phyloP scores from a whole-genome alignment of 805 yeast genomes.

The Sugiyamaella boreocaroliniensis region DNA sequence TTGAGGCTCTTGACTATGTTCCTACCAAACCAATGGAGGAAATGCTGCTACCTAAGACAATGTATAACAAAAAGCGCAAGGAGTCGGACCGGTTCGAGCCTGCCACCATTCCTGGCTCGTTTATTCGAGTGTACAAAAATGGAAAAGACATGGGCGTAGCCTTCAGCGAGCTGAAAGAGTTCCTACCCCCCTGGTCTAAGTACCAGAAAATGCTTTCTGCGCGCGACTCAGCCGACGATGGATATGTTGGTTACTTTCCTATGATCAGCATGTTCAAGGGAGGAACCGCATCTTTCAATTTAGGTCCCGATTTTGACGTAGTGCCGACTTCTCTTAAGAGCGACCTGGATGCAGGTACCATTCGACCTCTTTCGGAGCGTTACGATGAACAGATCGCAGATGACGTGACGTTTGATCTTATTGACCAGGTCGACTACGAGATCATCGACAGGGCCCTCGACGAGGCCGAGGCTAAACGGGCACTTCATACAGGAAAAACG shows the following conservation, averaged over 20 bases:
- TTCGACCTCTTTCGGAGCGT: conserved; percentile 50
- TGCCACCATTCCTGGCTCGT: conserved; percentile 37
- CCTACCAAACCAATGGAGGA: conserved; percentile 67
- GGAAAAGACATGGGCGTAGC: conserved; percentile 63
- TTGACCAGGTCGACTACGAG: conserved; percentile 69
- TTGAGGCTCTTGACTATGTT: conserved; percentile 78
- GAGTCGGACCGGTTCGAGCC: conserved; percentile 24
- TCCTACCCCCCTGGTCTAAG: conserved; percentile 69
- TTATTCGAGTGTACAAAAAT: conserved; percentile 65
- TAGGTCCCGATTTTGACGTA: conserved; percentile 56
- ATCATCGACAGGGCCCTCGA: conserved; percentile 14
- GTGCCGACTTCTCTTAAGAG: conserved; percentile 30
- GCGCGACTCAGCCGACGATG: conserved; percentile 52
- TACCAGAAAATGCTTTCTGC: conserved; percentile 24
- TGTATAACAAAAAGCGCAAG: conserved; percentile 19
- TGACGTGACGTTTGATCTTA: conserved; percentile 72
- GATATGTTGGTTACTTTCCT: conserved; percentile 84
- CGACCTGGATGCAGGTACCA: conserved; percentile 18
- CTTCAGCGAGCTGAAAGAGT: conserved; percentile 62
- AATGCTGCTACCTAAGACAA: conserved; percentile 38
- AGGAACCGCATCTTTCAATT: conserved; percentile 65
- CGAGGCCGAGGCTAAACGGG: background rate
- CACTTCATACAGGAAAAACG: background rate
- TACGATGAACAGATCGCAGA: conserved; percentile 69
- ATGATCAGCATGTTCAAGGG: conserved; percentile 75